A percentile compares a stretch with the other conserved stretches of the same genome.
These are phyloP conservation scores for Coemansia sp. DNA, from an alignment of 192 early-diverging fungal species.

Conservation along the genomic window DNA sequence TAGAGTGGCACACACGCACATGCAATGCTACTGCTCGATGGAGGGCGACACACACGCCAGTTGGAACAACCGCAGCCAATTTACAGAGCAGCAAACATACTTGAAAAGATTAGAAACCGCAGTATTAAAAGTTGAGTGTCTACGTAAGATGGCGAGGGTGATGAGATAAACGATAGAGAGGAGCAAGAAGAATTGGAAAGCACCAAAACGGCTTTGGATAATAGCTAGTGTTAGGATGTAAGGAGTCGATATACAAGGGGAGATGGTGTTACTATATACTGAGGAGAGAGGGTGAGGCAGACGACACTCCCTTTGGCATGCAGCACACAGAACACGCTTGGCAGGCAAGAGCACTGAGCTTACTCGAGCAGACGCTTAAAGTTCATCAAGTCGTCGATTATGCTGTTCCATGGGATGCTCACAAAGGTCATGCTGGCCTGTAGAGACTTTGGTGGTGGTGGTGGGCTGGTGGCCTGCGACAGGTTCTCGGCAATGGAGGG, in stretches of 20 bases:
- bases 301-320: conserved; percentile 8
- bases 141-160: neutral
- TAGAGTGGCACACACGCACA: neutral
- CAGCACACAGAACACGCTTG: conserved; percentile 6
- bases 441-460: conserved; percentile 67
- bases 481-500: conserved; percentile 55
- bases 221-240: neutral
- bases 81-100: neutral
- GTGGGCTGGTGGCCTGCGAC: conserved; percentile 50
- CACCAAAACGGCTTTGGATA: neutral
- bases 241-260: conserved; percentile 12
- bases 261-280: conserved; percentile 6
- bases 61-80: neutral
- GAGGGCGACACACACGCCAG: neutral
- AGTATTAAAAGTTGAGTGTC: conserved; percentile 3
- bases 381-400: conserved; percentile 59
- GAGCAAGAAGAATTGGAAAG: neutral
- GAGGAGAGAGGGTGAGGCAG: neutral
- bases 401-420: conserved; percentile 88
- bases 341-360: conserved; percentile 6
- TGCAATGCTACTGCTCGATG: conserved; percentile 1
- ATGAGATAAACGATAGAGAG: conserved; percentile 1
- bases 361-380: conserved; percentile 54
- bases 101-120: neutral
- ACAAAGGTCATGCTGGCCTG: conserved; percentile 90